A percentile compares a stretch with the other conserved stretches of the same genome.
These are phyloP conservation scores for Starmera stellimalicola DNA, from an alignment of 1,139 yeast genomes.

Conservation along the genomic window DNA sequence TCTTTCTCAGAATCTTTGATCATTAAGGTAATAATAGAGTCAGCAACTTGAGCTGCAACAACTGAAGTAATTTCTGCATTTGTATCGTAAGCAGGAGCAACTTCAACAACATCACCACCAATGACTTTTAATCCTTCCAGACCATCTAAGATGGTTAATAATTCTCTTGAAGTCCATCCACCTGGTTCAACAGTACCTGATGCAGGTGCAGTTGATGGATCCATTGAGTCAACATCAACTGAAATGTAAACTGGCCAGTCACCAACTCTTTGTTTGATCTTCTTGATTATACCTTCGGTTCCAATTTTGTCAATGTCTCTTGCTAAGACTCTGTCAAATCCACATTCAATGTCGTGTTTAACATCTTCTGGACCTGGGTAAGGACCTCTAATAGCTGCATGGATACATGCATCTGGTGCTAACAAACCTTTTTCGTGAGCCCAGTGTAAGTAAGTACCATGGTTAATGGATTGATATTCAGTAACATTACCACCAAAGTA, in stretches of 20 bases:
- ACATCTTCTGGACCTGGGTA: slow-evolving; percentile 30
- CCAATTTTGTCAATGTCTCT: slow-evolving; percentile 39
- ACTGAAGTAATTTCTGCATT: slow-evolving; percentile 41
- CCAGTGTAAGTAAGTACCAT: slow-evolving; percentile 47
- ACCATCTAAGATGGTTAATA: slow-evolving; percentile 37
- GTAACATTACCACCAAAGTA: slow-evolving; percentile 46
- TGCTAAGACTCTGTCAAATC: slow-evolving; percentile 38
- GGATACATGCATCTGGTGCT: slow-evolving; percentile 27
- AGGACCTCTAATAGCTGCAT: slow-evolving; percentile 30
- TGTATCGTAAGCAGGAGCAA: slow-evolving; percentile 44
- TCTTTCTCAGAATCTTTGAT: slow-evolving; percentile 11
- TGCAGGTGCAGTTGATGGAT: slow-evolving; percentile 48
- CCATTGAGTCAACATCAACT: slow-evolving; percentile 49
- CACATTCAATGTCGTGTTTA: slow-evolving; percentile 37
- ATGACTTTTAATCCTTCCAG: slow-evolving; percentile 38
- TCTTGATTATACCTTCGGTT: slow-evolving; percentile 28
- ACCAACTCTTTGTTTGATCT: slow-evolving; percentile 29
- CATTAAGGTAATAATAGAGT: slow-evolving; percentile 36
- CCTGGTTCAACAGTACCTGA: slow-evolving; percentile 56
- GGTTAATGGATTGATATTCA: slow-evolving; percentile 44
- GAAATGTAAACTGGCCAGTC: slow-evolving; percentile 40
- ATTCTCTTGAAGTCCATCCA: slow-evolving; percentile 45
- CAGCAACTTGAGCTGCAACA: slow-evolving; percentile 47
- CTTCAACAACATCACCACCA: slow-evolving; percentile 55
- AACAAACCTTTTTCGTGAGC: slow-evolving; percentile 50